A percentile compares a stretch with the other conserved stretches of the same genome.
Evolutionary conservation across 2,329 filamentous ascomycete species (phyloP).

Genomic region (Claviceps sp.): DNA sequence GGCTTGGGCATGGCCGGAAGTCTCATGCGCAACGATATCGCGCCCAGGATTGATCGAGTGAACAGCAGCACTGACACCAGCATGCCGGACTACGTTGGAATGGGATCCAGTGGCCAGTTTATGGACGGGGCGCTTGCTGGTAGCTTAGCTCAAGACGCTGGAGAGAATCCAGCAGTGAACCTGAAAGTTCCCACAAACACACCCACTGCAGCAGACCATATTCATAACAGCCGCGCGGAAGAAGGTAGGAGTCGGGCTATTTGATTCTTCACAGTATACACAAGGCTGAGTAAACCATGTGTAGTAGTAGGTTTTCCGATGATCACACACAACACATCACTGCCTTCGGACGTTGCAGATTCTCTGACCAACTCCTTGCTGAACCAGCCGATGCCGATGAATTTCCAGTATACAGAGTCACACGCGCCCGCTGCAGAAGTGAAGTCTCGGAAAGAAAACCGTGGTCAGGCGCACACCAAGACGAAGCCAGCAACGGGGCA

Average conservation of each 20-base stretch:
- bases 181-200: constrained; percentile 30
- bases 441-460: constrained; percentile 32
- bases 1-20: constrained; percentile 9
- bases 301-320: constrained; percentile 10
- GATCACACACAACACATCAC: constrained; percentile 7
- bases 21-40: constrained; percentile 4
- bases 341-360: constrained; percentile 24
- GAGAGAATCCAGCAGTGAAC: constrained; percentile 12
- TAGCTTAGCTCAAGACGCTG: constrained; percentile 18
- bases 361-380: constrained; percentile 35
- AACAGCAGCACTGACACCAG: constrained; percentile 26
- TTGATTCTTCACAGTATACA: not conserved
- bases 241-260: constrained; percentile 8
- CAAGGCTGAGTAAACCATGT: not conserved
- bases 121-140: constrained; percentile 6
- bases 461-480: constrained; percentile 9
- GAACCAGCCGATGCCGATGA: constrained; percentile 30
- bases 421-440: constrained; percentile 22
- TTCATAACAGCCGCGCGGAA: constrained; percentile 3
- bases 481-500: constrained; percentile 10
- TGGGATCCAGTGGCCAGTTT: constrained; percentile 4
- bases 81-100: constrained; percentile 28
- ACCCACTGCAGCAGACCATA: constrained; percentile 18
- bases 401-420: constrained; percentile 18
- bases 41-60: constrained; percentile 9